Percentiles rank a stretch among this genome's conserved stretches.
Conservation (phyloP, 1,139 yeast genomes). For the Candida tunisiensis region DNA sequence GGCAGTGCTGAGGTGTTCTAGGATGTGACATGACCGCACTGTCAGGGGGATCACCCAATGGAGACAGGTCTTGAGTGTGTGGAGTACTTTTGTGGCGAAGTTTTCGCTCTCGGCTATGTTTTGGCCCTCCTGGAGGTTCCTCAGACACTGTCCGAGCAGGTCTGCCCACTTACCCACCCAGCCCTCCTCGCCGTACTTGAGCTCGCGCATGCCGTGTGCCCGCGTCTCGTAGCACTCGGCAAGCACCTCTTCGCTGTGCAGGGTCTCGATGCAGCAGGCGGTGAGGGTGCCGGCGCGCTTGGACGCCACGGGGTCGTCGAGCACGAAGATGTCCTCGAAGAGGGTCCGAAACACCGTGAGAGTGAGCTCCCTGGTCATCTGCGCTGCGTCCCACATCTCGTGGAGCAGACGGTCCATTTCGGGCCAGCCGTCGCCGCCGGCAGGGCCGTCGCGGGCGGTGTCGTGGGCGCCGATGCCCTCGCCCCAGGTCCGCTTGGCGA, state of each 20-base stretch:
- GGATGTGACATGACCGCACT: slow-evolving; percentile 47
- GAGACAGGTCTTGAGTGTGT: slow-evolving; percentile 75
- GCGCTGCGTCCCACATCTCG: slow-evolving; percentile 45
- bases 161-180: slow-evolving; percentile 79
- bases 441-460: slow-evolving; percentile 5
- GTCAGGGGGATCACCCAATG: slow-evolving; percentile 82
- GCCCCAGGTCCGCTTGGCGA: slow-evolving; percentile 94
- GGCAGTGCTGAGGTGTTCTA: slow-evolving; percentile 48
- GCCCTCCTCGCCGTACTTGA: slow-evolving; percentile 47
- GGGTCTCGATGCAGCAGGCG: slow-evolving; percentile 69
- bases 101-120: slow-evolving; percentile 1
- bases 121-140: background rate
- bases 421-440: slow-evolving; percentile 54
- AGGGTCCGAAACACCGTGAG: slow-evolving; percentile 66
- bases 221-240: slow-evolving; percentile 57
- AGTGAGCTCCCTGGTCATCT: slow-evolving; percentile 33
- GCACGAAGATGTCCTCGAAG: slow-evolving; percentile 84
- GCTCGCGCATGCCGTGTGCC: slow-evolving; percentile 20
- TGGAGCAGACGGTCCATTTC: slow-evolving; percentile 71
- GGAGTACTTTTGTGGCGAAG: slow-evolving; percentile 52
- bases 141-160: slow-evolving; percentile 16
- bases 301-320: slow-evolving; percentile 84
- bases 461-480: slow-evolving; percentile 6
- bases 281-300: slow-evolving; percentile 63
- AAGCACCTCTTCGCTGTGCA: slow-evolving; percentile 54